Conservation (phyloP, 139 green algal species). For the Closterium sp. region DNA sequence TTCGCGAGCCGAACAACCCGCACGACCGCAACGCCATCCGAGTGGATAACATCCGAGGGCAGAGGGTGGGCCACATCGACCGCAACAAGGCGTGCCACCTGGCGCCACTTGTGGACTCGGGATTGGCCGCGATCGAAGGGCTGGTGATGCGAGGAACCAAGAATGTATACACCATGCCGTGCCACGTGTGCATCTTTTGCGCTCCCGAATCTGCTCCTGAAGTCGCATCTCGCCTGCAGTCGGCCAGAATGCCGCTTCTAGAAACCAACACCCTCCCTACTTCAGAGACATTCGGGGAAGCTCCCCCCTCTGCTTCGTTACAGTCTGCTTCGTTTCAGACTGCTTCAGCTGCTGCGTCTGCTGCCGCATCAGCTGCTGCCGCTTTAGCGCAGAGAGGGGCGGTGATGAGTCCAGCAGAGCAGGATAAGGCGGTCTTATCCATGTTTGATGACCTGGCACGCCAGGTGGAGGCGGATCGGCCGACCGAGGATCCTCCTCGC, state of each 20-base stretch:
- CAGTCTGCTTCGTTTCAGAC: not conserved
- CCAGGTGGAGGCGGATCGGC: not conserved
- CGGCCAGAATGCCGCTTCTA: not conserved
- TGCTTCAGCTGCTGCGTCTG: not conserved
- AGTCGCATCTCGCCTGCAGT: not conserved
- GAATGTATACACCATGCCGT: constrained; percentile 18
- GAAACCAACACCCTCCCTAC: not conserved
- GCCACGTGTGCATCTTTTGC: not conserved
- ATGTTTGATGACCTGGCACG: constrained; percentile 6
- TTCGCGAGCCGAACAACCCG: constrained; percentile 61
- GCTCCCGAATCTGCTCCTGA: not conserved
- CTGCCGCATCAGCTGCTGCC: not conserved
- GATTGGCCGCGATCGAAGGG: not conserved
- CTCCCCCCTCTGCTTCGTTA: not conserved
- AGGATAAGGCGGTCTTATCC: not conserved
- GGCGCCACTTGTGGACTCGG: constrained; percentile 19
- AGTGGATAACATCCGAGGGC: constrained; percentile 63
- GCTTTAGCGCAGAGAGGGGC: not conserved
- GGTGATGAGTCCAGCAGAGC: not conserved
- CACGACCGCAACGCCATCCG: constrained; percentile 65
- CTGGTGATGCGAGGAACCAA: constrained; percentile 7
- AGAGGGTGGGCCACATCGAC: constrained; percentile 32
- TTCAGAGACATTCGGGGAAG: not conserved
- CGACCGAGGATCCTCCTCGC: constrained; percentile 12
- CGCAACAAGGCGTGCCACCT: constrained; percentile 20